A percentile compares a stretch with the other conserved stretches of the same genome.
Conservation (phyloP, 805 yeast species). For the Clavispora phyllophila region DNA sequence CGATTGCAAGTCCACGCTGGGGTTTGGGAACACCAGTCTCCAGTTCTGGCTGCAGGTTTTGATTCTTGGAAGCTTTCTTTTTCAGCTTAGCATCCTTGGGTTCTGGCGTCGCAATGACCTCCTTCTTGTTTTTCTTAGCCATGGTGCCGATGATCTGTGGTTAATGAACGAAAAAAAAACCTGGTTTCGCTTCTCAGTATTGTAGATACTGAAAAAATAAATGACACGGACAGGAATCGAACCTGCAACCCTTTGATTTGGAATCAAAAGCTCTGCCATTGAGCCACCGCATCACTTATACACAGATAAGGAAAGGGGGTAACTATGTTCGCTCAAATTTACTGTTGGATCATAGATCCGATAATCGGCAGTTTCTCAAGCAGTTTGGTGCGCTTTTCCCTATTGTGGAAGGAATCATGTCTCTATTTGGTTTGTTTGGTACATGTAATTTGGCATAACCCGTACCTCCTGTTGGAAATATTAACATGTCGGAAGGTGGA, state of each 20-base stretch:
- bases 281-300: conserved; percentile 18
- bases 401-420: no score
- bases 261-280: conserved; percentile 22
- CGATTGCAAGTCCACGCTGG: conserved; percentile 36
- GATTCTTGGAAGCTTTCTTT: conserved; percentile 5
- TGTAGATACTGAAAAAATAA: conserved; percentile 2
- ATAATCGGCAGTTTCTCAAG: no score
- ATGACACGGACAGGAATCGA: conserved; percentile 22
- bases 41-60: neutral
- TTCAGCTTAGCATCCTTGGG: conserved; percentile 4
- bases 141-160: neutral
- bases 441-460: no score
- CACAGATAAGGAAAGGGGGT: no score
- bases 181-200: neutral
- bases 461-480: no score
- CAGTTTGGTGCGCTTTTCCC: no score
- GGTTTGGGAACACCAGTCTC: conserved; percentile 23
- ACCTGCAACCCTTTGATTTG: conserved; percentile 23
- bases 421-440: no score
- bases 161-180: neutral
- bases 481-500: no score
- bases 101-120: conserved; percentile 3
- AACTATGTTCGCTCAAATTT: no score
- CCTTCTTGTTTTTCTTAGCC: conserved; percentile 10
- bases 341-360: no score